Conservation (phyloP, 1,139 yeast species). For the Kluyveromyces sp. region DNA sequence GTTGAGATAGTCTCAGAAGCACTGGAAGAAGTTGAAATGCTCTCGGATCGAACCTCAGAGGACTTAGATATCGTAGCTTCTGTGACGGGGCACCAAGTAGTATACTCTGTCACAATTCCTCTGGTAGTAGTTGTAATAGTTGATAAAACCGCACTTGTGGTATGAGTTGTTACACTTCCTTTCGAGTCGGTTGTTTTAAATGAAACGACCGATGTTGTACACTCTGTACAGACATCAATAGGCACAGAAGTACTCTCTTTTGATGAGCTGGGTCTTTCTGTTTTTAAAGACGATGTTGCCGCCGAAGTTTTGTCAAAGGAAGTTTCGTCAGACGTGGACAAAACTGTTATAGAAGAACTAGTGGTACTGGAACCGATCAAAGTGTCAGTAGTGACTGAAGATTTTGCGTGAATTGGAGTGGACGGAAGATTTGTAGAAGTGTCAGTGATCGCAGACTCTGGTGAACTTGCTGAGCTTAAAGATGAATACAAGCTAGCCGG, state of each 20-base stretch:
- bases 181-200: neutral
- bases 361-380: no score
- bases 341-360: no score
- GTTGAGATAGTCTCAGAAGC: neutral
- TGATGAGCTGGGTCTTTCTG: neutral
- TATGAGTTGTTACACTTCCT: neutral
- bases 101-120: conserved; percentile 27
- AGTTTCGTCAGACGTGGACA: neutral
- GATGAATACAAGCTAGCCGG: no score
- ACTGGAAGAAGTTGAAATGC: neutral
- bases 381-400: no score
- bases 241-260: neutral
- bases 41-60: no score
- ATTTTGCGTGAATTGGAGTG: no score
- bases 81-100: conserved; percentile 35
- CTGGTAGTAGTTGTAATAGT: conserved; percentile 1
- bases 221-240: neutral
- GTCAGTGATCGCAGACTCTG: no score
- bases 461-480: no score
- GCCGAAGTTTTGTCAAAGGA: no score
- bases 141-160: neutral
- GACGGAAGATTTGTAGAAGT: no score
- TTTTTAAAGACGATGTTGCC: no score
- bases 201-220: neutral
- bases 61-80: neutral